Conservation (phyloP, 129 eudicot species). For the Chrysanthemum seticuspe region DNA sequence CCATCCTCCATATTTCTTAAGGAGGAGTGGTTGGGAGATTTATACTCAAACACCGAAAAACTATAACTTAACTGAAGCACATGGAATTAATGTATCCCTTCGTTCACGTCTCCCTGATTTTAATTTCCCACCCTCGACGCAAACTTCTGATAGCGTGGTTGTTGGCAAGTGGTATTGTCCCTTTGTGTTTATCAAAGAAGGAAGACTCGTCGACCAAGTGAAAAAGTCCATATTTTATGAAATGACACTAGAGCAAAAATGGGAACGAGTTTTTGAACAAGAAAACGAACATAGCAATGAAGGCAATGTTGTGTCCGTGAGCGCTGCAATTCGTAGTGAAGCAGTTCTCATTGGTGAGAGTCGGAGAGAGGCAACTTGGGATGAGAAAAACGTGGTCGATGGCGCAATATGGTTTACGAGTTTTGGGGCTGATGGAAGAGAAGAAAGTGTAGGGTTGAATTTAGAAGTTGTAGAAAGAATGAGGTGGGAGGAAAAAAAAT, state of each 20-base stretch:
- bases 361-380: conserved; percentile 46
- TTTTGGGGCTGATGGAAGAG: conserved; percentile 9
- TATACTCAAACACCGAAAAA: conserved; percentile 40
- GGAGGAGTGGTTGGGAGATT: conserved; percentile 49
- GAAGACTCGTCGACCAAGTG: conserved; percentile 38
- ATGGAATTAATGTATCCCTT: conserved; percentile 44
- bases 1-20: conserved; percentile 51
- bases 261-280: conserved; percentile 50
- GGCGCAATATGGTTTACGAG: conserved; percentile 36
- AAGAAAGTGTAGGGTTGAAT: conserved; percentile 50
- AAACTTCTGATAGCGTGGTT: conserved; percentile 32
- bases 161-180: conserved; percentile 89
- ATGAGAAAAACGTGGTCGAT: conserved; percentile 24
- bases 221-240: conserved; percentile 53
- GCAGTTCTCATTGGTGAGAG: conserved; percentile 38
- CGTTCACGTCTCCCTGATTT: conserved; percentile 53
- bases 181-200: conserved; percentile 68
- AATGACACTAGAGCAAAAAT: conserved; percentile 45
- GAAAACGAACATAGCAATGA: conserved; percentile 23
- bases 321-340: conserved; percentile 37
- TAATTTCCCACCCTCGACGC: conserved; percentile 19
- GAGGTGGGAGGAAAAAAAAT: conserved; percentile 64
- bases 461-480: conserved; percentile 42
- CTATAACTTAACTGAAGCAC: conserved; percentile 43
- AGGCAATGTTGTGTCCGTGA: conserved; percentile 29